These are phyloP conservation scores for Globisporangium paddicum DNA, from an alignment of 352 stramenopile species.

Conservation along the genomic window DNA sequence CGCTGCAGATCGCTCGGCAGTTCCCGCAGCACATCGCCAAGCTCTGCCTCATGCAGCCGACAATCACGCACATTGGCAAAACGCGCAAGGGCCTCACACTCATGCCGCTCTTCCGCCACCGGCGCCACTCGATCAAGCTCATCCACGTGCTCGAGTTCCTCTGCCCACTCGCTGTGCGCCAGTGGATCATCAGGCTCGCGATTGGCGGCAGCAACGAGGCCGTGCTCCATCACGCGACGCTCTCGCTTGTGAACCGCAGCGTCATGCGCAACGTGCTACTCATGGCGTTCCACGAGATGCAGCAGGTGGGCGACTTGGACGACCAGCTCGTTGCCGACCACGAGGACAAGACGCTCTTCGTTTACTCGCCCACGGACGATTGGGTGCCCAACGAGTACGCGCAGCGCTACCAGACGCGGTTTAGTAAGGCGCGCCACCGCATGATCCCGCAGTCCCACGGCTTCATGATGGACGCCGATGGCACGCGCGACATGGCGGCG, in stretches of 20 bases:
- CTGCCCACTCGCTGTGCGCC: constrained; percentile 31
- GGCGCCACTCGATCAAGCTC: constrained; percentile 24
- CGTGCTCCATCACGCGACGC: constrained; percentile 42
- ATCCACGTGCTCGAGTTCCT: constrained; percentile 40
- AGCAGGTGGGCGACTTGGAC: constrained; percentile 44
- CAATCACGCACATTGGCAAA: constrained; percentile 55
- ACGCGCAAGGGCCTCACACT: constrained; percentile 40
- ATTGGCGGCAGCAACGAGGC: constrained; percentile 32
- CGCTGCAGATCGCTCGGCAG: constrained; percentile 40
- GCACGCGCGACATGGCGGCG: constrained; percentile 56
- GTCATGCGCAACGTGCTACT: constrained; percentile 61
- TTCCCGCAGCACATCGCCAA: constrained; percentile 54
- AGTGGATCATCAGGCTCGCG: constrained; percentile 36
- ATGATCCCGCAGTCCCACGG: constrained; percentile 55
- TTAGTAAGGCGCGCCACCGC: constrained; percentile 37
- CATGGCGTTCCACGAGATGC: constrained; percentile 68
- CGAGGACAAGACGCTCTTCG: constrained; percentile 53
- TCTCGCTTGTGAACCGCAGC: constrained; percentile 46
- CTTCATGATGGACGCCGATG: constrained; percentile 75
- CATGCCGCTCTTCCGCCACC: constrained; percentile 44
- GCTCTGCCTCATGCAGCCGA: constrained; percentile 68
- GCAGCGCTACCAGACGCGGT: constrained; percentile 48
- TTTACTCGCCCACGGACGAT: constrained; percentile 63
- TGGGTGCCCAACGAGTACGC: constrained; percentile 63
- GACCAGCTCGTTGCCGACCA: constrained; percentile 28